Conservation (phyloP, 148 eudicot species). For the Rhododendron griersonianum region DNA sequence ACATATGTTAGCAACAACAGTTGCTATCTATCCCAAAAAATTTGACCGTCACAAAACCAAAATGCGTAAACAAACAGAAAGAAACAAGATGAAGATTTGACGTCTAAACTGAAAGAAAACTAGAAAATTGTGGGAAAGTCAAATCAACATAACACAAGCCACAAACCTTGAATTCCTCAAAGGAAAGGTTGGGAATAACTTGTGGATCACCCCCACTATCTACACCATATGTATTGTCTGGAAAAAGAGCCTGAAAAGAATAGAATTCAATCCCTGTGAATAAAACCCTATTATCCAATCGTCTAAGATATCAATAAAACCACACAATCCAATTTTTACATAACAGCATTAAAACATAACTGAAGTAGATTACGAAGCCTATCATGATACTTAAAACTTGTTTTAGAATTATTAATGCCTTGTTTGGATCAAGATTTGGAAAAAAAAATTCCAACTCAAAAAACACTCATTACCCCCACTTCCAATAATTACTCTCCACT, state of each 20-base stretch:
- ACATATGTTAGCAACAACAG: background rate
- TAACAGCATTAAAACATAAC: background rate
- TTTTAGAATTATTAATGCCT: background rate
- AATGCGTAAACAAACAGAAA: background rate
- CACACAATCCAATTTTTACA: background rate
- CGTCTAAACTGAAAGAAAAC: background rate
- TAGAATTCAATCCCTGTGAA: background rate
- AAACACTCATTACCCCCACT: no score
- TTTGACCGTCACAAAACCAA: background rate
- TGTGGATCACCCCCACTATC: constrained; percentile 99
- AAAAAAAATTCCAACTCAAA: no score
- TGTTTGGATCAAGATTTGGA: no score
- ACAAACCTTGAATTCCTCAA: constrained; percentile 86
- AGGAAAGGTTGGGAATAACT: constrained; percentile 86
- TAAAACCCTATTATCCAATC: background rate
- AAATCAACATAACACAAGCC: constrained; percentile 5
- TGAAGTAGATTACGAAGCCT: background rate
- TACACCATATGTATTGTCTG: constrained; percentile 94
- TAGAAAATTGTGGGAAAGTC: background rate
- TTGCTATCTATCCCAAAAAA: background rate
- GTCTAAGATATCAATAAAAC: background rate
- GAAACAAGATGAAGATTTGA: background rate
- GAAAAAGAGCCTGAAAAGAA: constrained; percentile 69
- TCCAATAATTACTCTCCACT: no score
- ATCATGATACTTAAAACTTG: background rate